Percentiles rank a stretch among this genome's conserved stretches.
Evolutionary conservation across 2,329 filamentous ascomycete genomes (phyloP).

Genomic region (Clarireedia sp.): DNA sequence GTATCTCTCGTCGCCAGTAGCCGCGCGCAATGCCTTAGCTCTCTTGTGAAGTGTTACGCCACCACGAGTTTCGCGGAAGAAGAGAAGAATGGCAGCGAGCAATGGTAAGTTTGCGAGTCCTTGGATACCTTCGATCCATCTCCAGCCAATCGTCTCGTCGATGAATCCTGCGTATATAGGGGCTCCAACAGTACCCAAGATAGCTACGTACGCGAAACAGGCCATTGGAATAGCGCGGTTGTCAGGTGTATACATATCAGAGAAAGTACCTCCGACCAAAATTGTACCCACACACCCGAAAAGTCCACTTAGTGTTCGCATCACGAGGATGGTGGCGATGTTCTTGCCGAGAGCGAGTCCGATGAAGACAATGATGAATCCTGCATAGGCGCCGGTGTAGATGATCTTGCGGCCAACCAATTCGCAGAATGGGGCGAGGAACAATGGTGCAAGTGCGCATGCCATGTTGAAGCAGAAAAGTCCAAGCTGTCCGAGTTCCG

Average conservation of each 20-base stretch:
- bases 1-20: slow-evolving; percentile 52
- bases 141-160: slow-evolving; percentile 57
- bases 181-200: slow-evolving; percentile 66
- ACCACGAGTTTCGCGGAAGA: slow-evolving; percentile 75
- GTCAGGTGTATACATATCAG: slow-evolving; percentile 71
- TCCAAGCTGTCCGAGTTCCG: slow-evolving; percentile 39
- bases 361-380: slow-evolving; percentile 35
- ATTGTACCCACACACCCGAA: slow-evolving; percentile 63
- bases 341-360: slow-evolving; percentile 66
- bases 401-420: slow-evolving; percentile 77
- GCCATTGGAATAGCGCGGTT: slow-evolving; percentile 84
- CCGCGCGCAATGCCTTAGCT: slow-evolving; percentile 54
- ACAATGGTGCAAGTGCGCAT: slow-evolving; percentile 73
- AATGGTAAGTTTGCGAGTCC: slow-evolving; percentile 59
- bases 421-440: slow-evolving; percentile 77
- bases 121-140: slow-evolving; percentile 85
- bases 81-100: slow-evolving; percentile 54
- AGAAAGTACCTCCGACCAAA: slow-evolving; percentile 76
- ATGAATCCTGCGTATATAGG: slow-evolving; percentile 57
- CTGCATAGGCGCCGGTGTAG: slow-evolving; percentile 53
- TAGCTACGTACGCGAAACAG: slow-evolving; percentile 63
- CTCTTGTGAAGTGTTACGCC: slow-evolving; percentile 71
- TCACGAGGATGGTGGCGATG: slow-evolving; percentile 65
- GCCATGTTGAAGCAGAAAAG: slow-evolving; percentile 73
- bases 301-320: slow-evolving; percentile 58